Conservation (phyloP, 2,329 filamentous ascomycete genomes). For the Falciphora oryzae region DNA sequence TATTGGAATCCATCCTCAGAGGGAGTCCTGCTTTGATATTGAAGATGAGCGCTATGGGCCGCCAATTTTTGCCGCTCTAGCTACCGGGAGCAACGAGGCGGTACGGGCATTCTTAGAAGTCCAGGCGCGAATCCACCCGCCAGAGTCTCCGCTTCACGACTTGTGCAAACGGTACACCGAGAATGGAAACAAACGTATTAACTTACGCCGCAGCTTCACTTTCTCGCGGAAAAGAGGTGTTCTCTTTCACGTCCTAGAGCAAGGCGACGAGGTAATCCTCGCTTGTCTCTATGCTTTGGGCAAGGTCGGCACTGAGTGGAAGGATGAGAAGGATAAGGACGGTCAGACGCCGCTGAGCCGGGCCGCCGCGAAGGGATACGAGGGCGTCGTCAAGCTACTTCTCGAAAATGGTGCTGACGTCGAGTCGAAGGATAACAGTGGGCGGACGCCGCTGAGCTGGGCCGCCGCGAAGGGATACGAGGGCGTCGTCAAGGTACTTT, state of each 20-base stretch:
- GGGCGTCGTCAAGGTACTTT: no score
- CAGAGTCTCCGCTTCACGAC: not conserved
- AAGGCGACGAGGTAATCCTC: not conserved
- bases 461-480: no score
- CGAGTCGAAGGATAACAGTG: no score
- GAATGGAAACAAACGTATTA: not conserved
- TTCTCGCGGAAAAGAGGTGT: conserved; percentile 3
- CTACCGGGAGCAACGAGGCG: conserved; percentile 11
- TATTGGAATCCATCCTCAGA: conserved; percentile 7
- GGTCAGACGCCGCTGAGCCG: not conserved
- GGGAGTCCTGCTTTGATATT: not conserved
- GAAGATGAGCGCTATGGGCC: conserved; percentile 11
- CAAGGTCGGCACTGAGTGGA: conserved; percentile 3
- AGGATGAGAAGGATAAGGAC: not conserved
- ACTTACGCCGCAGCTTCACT: not conserved
- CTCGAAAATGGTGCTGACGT: no score
- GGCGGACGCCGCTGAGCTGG: no score
- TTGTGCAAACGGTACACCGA: not conserved
- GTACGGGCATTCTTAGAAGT: conserved; percentile 5
- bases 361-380: not conserved
- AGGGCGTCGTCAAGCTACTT: not conserved
- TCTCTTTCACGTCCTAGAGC: not conserved
- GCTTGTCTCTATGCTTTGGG: no score
- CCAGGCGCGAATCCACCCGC: not conserved
- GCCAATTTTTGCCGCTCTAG: conserved; percentile 15